Evolutionary conservation across 345 rosid genomes (phyloP).

Genomic region (Camelina hispida): DNA sequence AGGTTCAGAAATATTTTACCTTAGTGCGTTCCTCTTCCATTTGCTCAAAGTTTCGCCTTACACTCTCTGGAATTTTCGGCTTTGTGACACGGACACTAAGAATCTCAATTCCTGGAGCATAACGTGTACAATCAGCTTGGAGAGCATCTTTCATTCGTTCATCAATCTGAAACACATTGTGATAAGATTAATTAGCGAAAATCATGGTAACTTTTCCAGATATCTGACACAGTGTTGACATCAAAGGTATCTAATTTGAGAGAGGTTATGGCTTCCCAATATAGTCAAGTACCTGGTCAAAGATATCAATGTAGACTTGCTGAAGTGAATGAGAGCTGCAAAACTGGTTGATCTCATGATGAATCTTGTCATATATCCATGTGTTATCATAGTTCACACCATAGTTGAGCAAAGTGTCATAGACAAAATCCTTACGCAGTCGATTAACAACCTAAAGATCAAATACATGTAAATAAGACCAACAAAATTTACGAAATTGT

Average conservation of each 20-base stretch:
- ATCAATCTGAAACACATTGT: constrained; percentile 64
- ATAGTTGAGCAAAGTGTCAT: constrained; percentile 81
- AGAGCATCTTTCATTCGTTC: constrained; percentile 97
- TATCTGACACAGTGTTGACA: neutral
- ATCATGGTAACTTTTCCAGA: neutral
- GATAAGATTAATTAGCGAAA: neutral
- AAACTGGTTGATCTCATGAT: constrained; percentile 98
- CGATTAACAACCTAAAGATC: constrained; percentile 56
- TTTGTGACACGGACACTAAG: constrained; percentile 93
- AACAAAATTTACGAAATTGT: constrained; percentile 17
- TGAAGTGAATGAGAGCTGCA: constrained; percentile 93
- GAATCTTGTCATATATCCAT: constrained; percentile 98
- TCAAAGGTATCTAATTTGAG: neutral
- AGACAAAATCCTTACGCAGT: constrained; percentile 77
- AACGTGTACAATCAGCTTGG: constrained; percentile 85
- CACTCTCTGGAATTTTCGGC: constrained; percentile 79
- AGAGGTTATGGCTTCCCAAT: neutral
- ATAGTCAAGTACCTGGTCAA: constrained; percentile 72
- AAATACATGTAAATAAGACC: constrained; percentile 7
- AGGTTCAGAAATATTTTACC: constrained; percentile 47
- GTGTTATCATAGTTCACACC: constrained; percentile 89
- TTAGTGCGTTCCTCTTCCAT: constrained; percentile 97
- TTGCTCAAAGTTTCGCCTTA: constrained; percentile 78
- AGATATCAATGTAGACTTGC: constrained; percentile 95
- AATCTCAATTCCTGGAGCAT: constrained; percentile 94